Evolutionary conservation across 1,284 basidiomycete genomes (phyloP).

Genomic region (Pterulicium gracile): DNA sequence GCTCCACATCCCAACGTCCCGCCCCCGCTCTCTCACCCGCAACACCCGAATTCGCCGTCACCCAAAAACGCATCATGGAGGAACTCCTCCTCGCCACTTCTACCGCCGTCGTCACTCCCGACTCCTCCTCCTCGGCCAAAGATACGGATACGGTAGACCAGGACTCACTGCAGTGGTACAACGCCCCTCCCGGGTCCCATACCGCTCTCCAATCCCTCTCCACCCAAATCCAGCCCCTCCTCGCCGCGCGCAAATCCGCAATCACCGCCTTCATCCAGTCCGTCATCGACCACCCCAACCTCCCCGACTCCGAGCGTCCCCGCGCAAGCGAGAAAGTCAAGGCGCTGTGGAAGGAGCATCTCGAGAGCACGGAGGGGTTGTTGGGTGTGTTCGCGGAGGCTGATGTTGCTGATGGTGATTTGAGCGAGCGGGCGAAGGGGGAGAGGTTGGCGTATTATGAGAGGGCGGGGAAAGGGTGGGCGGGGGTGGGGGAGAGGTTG

Average conservation of each 20-base stretch:
- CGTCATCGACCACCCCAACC: not conserved
- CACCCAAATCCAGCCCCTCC: constrained; percentile 26
- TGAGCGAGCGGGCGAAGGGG: constrained; percentile 42
- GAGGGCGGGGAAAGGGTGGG: constrained; percentile 26
- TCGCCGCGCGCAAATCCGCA: constrained; percentile 40
- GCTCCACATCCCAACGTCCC: constrained; percentile 58
- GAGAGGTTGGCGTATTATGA: constrained; percentile 44
- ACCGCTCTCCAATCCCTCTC: constrained; percentile 40
- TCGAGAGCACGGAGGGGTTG: constrained; percentile 31
- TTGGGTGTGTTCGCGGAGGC: constrained; percentile 35
- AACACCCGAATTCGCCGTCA: constrained; percentile 56
- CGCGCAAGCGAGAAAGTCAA: constrained; percentile 35
- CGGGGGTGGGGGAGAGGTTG: constrained; percentile 21
- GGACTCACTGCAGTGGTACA: not conserved
- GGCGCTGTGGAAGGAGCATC: constrained; percentile 45
- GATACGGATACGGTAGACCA: not conserved
- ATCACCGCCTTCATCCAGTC: constrained; percentile 21
- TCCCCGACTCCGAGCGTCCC: not conserved
- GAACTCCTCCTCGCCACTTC: constrained; percentile 26
- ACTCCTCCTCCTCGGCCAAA: constrained; percentile 22
- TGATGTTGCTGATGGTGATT: constrained; percentile 27
- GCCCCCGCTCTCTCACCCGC: constrained; percentile 74
- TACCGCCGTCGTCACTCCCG: constrained; percentile 43
- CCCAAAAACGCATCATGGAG: constrained; percentile 1
- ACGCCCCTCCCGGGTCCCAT: constrained; percentile 18